These are phyloP conservation scores for Rhizophagus clarus DNA, from an alignment of 192 early-diverging fungal genomes.

Conservation along the genomic window DNA sequence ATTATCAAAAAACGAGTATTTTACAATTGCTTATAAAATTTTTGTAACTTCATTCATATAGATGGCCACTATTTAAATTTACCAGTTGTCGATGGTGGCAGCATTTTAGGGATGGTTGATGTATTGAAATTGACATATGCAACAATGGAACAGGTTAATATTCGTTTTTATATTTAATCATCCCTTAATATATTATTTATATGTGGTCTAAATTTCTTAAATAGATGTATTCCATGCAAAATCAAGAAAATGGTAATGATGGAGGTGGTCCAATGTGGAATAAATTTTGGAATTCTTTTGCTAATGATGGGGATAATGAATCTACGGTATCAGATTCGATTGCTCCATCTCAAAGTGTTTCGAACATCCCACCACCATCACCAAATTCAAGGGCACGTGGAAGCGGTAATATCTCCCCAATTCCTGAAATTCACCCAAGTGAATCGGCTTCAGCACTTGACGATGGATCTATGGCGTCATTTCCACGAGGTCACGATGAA, in stretches of 20 bases:
- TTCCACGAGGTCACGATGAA: slow-evolving; percentile 44
- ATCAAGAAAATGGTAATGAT: slow-evolving; percentile 43
- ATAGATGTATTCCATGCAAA: slow-evolving; percentile 54
- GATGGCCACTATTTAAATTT: slow-evolving; percentile 85
- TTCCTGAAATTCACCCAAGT: slow-evolving; percentile 60
- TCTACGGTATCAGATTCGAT: slow-evolving; percentile 66
- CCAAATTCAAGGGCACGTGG: slow-evolving; percentile 41
- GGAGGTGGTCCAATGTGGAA: slow-evolving; percentile 73
- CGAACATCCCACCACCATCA: slow-evolving; percentile 46
- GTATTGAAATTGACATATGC: slow-evolving; percentile 83
- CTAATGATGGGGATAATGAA: slow-evolving; percentile 65
- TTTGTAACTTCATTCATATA: slow-evolving; percentile 18
- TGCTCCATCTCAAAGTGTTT: slow-evolving; percentile 44
- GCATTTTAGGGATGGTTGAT: slow-evolving; percentile 80
- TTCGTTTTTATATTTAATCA: neutral
- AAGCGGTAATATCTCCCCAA: slow-evolving; percentile 38
- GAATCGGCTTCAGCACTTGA: slow-evolving; percentile 57
- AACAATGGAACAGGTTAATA: slow-evolving; percentile 74
- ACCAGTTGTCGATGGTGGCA: slow-evolving; percentile 73
- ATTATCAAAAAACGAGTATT: neutral
- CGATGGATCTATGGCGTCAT: slow-evolving; percentile 43
- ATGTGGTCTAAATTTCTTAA: neutral
- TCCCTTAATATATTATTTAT: neutral
- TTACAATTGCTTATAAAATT: neutral
- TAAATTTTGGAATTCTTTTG: slow-evolving; percentile 76